phyloP scores from a whole-genome alignment of 2,329 filamentous ascomycete genomes.

The Lachnellula cervina region DNA sequence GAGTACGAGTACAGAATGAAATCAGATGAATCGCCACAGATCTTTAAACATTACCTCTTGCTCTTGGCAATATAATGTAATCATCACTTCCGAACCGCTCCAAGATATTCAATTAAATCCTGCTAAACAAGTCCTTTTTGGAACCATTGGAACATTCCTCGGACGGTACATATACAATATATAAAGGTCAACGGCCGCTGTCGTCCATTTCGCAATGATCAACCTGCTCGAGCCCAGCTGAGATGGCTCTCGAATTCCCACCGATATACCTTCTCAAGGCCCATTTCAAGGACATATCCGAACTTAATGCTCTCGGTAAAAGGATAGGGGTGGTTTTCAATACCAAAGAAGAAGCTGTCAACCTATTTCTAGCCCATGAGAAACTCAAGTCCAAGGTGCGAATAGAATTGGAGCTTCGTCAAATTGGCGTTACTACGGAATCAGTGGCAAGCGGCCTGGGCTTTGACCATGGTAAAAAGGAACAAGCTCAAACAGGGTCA shows the following conservation, averaged over 20 bases:
- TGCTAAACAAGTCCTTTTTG: neutral
- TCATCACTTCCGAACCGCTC: neutral
- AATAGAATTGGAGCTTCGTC: slow-evolving; percentile 72
- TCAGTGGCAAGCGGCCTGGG: slow-evolving; percentile 6
- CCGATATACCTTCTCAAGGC: slow-evolving; percentile 60
- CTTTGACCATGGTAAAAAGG: neutral
- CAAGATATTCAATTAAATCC: neutral
- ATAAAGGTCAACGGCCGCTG: too few species aligned
- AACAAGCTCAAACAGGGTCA: slow-evolving; percentile 19
- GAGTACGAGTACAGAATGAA: neutral
- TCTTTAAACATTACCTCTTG: too few species aligned
- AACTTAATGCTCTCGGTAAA: slow-evolving; percentile 60
- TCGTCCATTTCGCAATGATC: neutral
- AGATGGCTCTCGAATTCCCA: slow-evolving; percentile 24
- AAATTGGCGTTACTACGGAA: slow-evolving; percentile 48
- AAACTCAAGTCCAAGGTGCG: slow-evolving; percentile 65
- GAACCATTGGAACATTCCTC: too few species aligned
- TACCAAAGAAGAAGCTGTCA: slow-evolving; percentile 55
- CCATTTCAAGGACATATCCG: slow-evolving; percentile 24
- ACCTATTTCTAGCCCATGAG: slow-evolving; percentile 59
- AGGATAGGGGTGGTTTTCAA: slow-evolving; percentile 66
- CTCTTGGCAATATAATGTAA: too few species aligned
- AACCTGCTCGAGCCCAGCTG: neutral
- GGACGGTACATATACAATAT: too few species aligned
- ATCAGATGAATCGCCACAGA: neutral